Evolutionary conservation across 768 basidiomycete genomes (phyloP).

Genomic region (Pisolithus microcarpus): DNA sequence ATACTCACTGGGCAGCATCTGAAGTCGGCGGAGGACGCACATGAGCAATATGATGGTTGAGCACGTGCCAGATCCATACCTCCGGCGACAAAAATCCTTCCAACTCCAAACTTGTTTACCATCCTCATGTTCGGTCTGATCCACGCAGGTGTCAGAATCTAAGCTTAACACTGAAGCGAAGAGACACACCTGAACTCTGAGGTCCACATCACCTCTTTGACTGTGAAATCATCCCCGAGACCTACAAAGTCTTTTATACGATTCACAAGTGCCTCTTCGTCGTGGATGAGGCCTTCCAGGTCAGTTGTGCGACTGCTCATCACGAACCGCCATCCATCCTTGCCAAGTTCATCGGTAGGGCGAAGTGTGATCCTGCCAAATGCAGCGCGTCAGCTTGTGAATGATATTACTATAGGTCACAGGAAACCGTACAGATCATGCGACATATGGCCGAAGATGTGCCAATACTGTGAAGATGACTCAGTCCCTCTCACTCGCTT

Average conservation of each 20-base stretch:
- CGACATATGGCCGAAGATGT: slow-evolving; percentile 11
- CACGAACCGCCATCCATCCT: slow-evolving; percentile 16
- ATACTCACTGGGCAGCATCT: too few relatives aligned
- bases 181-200: slow-evolving; percentile 23
- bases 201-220: slow-evolving; percentile 17
- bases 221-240: not conserved
- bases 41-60: not conserved
- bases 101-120: not conserved
- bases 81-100: slow-evolving; percentile 37
- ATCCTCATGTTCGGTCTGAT: not conserved
- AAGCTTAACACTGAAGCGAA: not conserved
- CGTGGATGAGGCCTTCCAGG: slow-evolving; percentile 9
- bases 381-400: slow-evolving; percentile 5
- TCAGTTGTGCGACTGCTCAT: slow-evolving; percentile 5
- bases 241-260: slow-evolving; percentile 24
- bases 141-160: not conserved
- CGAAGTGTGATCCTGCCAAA: slow-evolving; percentile 1
- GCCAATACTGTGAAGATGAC: slow-evolving; percentile 14
- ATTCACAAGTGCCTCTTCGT: slow-evolving; percentile 23
- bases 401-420: not conserved
- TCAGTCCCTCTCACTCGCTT: not conserved
- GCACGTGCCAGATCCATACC: slow-evolving; percentile 18
- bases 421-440: not conserved
- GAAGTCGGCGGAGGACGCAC: too few relatives aligned
- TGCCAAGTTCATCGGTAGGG: slow-evolving; percentile 11